Conservation (phyloP, 345 rosid genomes). For the Reutealis trisperma region DNA sequence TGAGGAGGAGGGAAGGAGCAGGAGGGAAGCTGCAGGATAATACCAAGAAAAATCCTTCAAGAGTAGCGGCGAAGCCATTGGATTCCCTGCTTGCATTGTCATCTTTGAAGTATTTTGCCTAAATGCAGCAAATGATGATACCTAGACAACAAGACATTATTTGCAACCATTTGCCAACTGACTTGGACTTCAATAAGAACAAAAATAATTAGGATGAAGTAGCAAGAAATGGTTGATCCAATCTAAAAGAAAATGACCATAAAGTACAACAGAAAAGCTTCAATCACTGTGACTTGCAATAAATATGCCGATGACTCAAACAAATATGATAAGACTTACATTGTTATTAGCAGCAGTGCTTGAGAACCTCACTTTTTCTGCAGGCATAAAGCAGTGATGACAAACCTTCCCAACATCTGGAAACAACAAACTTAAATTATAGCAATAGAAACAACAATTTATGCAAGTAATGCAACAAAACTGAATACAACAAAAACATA, state of each 20-base stretch:
- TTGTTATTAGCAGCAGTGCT: constrained; percentile 27
- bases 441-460: background rate
- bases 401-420: constrained; percentile 50
- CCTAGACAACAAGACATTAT: constrained; percentile 36
- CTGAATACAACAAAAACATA: background rate
- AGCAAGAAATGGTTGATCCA: background rate
- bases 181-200: background rate
- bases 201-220: background rate
- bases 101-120: constrained; percentile 38
- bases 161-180: background rate
- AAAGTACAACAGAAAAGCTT: constrained; percentile 8
- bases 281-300: background rate
- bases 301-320: background rate
- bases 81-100: constrained; percentile 38
- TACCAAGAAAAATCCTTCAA: constrained; percentile 42
- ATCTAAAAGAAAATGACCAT: background rate
- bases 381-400: constrained; percentile 24
- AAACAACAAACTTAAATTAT: constrained; percentile 19
- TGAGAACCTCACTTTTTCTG: constrained; percentile 38
- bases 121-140: constrained; percentile 33
- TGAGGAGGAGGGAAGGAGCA: background rate
- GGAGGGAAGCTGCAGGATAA: background rate
- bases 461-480: background rate
- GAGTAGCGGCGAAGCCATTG: constrained; percentile 32
- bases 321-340: constrained; percentile 42